These are phyloP conservation scores for Malus orientalis DNA, from an alignment of 306 rosid genomes.

Conservation along the genomic window DNA sequence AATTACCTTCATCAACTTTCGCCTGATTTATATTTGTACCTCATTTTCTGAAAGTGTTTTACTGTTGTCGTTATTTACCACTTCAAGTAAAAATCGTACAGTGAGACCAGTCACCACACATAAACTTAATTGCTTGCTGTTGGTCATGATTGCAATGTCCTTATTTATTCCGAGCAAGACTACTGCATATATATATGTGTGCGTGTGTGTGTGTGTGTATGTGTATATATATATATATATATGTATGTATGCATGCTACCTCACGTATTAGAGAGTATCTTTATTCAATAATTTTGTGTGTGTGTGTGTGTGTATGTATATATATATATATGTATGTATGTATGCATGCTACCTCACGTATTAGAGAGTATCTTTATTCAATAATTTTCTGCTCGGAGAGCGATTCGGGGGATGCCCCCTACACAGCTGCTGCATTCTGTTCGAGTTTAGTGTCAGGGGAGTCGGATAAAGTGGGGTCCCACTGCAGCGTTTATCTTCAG, in stretches of 20 bases:
- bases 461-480: slow-evolving; percentile 33
- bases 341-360: not conserved
- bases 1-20: not conserved
- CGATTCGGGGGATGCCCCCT: slow-evolving; percentile 47
- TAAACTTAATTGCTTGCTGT: too few relatives aligned
- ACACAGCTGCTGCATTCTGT: slow-evolving; percentile 20
- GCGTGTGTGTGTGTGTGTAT: too few relatives aligned
- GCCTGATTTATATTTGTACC: not conserved
- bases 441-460: slow-evolving; percentile 32
- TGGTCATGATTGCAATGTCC: not conserved
- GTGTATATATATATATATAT: too few relatives aligned
- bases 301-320: too few relatives aligned
- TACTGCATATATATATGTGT: not conserved
- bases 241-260: too few relatives aligned
- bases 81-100: not conserved
- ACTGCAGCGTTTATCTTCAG: slow-evolving; percentile 2
- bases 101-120: not conserved
- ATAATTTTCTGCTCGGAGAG: slow-evolving; percentile 23
- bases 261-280: too few relatives aligned
- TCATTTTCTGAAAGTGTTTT: not conserved
- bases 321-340: fast-evolving
- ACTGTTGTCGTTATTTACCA: not conserved
- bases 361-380: not conserved
- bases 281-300: too few relatives aligned
- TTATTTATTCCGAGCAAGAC: not conserved